These are phyloP conservation scores for Trametes meyenii DNA, from an alignment of 768 basidiomycete species.

Conservation along the genomic window DNA sequence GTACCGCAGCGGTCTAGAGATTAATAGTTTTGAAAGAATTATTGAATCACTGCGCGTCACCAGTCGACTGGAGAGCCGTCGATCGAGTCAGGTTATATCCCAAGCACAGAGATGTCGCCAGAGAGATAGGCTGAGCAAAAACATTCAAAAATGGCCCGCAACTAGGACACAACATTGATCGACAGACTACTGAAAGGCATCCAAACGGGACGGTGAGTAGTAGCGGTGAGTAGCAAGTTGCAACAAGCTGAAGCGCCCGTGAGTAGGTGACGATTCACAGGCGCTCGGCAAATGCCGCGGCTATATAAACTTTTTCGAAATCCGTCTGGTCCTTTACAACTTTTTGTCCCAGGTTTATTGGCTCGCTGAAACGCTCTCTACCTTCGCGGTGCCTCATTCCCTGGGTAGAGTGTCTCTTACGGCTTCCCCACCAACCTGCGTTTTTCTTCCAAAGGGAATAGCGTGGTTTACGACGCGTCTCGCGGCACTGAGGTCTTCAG, in stretches of 20 bases:
- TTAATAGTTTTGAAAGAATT: background rate
- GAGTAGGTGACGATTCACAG: background rate
- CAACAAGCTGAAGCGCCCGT: no score
- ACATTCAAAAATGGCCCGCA: no score
- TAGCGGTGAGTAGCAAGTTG: no score
- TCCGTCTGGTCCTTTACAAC: background rate
- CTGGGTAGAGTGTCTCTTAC: conserved; percentile 16
- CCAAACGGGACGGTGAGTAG: no score
- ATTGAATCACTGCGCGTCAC: background rate
- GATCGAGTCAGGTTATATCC: no score
- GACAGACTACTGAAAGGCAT: no score
- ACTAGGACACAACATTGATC: no score
- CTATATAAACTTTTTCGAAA: background rate
- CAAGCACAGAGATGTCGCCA: no score
- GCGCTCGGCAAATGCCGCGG: background rate
- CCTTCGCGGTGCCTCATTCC: conserved; percentile 25
- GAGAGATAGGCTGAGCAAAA: no score
- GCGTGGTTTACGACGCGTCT: conserved; percentile 7
- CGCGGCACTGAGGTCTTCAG: background rate
- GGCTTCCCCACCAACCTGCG: background rate
- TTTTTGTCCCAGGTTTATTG: conserved; percentile 18
- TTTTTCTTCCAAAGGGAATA: conserved; percentile 6
- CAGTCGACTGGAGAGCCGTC: background rate
- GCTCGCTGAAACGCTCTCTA: conserved; percentile 21
- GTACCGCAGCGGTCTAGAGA: conserved; percentile 15